phyloP scores from a whole-genome alignment of 805 yeast genomes.

The Yarrowia sp. region DNA sequence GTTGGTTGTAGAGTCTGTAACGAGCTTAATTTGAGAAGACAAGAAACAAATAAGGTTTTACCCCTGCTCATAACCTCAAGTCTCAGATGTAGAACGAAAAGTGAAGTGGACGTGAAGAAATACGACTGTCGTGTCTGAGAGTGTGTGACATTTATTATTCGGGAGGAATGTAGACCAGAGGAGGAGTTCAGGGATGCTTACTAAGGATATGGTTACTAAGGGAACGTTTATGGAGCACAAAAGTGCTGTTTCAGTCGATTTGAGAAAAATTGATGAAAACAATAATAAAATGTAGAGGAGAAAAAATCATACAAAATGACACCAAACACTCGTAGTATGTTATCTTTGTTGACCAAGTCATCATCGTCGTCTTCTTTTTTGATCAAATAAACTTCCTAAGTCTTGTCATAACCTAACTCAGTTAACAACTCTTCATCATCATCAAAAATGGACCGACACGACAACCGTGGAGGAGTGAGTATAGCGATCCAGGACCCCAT shows the following conservation, averaged over 20 bases:
- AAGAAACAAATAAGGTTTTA: neutral
- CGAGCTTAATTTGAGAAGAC: neutral
- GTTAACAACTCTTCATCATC: conserved; percentile 27
- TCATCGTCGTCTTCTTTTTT: neutral
- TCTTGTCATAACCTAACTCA: conserved; percentile 22
- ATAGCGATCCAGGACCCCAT: neutral
- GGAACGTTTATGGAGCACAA: too few species aligned
- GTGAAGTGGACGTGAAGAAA: too few species aligned
- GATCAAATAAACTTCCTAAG: neutral
- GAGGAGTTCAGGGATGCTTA: too few species aligned
- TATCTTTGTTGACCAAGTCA: too few species aligned
- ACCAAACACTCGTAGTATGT: neutral
- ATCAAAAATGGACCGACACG: conserved; percentile 38
- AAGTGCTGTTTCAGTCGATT: too few species aligned
- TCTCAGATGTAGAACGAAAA: neutral
- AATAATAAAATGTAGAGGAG: neutral
- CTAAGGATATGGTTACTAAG: too few species aligned
- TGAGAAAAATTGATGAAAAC: neutral
- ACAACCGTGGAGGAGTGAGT: conserved; percentile 40
- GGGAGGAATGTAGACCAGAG: neutral
- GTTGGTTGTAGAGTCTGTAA: neutral
- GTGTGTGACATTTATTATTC: too few species aligned
- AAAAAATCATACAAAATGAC: neutral
- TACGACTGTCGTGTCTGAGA: too few species aligned
- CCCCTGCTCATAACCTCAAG: conserved; percentile 18